Evolutionary conservation across 129 eudicot species (phyloP).

Genomic region (Centella asiatica): DNA sequence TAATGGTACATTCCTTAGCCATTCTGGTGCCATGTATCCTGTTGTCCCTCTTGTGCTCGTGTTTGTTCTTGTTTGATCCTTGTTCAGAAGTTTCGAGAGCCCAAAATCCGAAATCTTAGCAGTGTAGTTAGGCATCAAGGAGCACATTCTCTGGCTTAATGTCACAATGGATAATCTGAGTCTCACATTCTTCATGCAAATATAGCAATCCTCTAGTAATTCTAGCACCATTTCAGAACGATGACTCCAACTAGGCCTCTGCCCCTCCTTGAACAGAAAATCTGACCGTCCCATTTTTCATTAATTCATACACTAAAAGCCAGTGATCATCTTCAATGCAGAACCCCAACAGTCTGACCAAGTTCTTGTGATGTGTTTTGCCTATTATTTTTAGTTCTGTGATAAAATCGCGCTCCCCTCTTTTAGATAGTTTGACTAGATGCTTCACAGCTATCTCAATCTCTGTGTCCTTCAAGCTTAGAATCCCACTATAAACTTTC

Average conservation of each 20-base stretch:
- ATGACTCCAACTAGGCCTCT: conserved; percentile 10
- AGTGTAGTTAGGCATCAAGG: not conserved
- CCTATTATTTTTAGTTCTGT: conserved; percentile 12
- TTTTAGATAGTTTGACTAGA: not conserved
- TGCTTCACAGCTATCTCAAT: conserved; percentile 15
- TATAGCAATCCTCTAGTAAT: conserved; percentile 11
- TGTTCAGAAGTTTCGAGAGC: conserved; percentile 5
- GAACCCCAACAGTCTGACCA: conserved; percentile 11
- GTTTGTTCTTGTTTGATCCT: not conserved
- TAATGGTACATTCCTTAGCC: conserved; percentile 30
- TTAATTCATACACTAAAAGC: conserved; percentile 6
- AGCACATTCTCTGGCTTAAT: conserved; percentile 14
- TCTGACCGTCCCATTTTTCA: conserved; percentile 5
- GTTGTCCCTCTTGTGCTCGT: conserved; percentile 18
- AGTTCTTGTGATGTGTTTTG: conserved; percentile 9
- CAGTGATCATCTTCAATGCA: conserved; percentile 3
- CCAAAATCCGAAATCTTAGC: conserved; percentile 13
- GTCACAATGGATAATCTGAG: conserved; percentile 12
- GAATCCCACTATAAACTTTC: conserved; percentile 8
- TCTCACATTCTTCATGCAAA: conserved; percentile 12
- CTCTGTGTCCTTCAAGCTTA: not conserved
- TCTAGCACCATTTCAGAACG: conserved; percentile 3
- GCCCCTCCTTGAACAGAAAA: not conserved
- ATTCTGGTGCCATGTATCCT: conserved; percentile 41
- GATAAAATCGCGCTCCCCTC: conserved; percentile 3